Conservation (phyloP, 2,329 filamentous ascomycete species). For the Waltergamsia citrina region DNA sequence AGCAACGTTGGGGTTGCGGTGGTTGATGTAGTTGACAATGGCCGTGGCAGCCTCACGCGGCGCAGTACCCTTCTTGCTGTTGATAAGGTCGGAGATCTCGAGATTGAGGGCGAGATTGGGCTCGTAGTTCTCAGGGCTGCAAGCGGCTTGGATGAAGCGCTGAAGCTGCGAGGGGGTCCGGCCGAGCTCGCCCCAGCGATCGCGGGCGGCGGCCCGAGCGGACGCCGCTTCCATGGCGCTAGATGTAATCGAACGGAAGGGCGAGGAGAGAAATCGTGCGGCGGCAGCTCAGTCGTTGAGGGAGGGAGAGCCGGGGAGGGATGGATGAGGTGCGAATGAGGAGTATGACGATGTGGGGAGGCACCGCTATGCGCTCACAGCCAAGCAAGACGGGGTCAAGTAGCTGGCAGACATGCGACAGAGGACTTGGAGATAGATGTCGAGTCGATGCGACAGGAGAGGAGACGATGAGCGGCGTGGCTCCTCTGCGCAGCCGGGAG, state of each 20-base stretch:
- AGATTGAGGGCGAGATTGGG: conserved; percentile 93
- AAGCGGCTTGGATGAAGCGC: conserved; percentile 92
- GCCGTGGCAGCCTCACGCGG: conserved; percentile 90
- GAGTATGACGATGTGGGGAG: too few relatives aligned
- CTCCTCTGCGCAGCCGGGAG: conserved; percentile 1
- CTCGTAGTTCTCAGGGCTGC: conserved; percentile 95
- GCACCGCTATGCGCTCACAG: too few relatives aligned
- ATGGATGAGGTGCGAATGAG: too few relatives aligned
- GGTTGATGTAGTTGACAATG: conserved; percentile 92
- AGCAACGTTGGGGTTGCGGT: conserved; percentile 91
- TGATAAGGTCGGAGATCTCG: conserved; percentile 93
- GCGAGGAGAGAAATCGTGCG: too few relatives aligned
- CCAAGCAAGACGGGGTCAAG: too few relatives aligned
- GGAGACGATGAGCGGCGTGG: too few relatives aligned
- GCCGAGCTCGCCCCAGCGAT: conserved; percentile 80
- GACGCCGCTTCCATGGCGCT: conserved; percentile 81
- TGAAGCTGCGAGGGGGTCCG: conserved; percentile 79
- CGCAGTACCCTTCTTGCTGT: conserved; percentile 91
- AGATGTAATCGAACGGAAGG: too few relatives aligned
- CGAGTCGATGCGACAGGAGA: too few relatives aligned
- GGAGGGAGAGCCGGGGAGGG: too few relatives aligned
- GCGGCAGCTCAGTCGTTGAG: too few relatives aligned
- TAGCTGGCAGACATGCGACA: not conserved
- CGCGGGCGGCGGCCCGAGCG: conserved; percentile 87
- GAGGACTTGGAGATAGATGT: not conserved